phyloP scores from a whole-genome alignment of 768 basidiomycete genomes.

The Podaxis sp. region DNA sequence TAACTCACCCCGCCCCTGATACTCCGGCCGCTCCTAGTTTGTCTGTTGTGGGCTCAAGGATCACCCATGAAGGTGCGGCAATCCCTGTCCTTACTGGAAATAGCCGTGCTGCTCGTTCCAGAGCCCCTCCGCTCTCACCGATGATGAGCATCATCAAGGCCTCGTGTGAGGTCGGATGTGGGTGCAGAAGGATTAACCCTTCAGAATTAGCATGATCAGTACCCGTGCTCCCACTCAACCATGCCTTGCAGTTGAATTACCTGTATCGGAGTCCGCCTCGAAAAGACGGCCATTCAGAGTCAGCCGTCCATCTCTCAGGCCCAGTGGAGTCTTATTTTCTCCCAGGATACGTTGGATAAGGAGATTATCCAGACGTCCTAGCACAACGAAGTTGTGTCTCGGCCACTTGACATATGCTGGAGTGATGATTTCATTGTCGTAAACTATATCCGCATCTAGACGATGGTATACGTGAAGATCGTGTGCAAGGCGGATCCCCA shows the following conservation, averaged over 20 bases:
- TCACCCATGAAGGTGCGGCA: constrained; percentile 74
- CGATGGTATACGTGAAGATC: constrained; percentile 67
- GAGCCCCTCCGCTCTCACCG: constrained; percentile 48
- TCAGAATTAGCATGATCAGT: constrained; percentile 18
- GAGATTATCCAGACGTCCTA: constrained; percentile 42
- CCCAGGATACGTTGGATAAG: constrained; percentile 34
- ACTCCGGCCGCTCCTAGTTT: constrained; percentile 69
- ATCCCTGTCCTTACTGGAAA: constrained; percentile 87
- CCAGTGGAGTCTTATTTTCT: constrained; percentile 32
- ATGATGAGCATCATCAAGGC: constrained; percentile 50
- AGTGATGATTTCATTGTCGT: constrained; percentile 36
- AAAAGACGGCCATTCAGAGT: constrained; percentile 27
- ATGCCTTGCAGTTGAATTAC: constrained; percentile 20
- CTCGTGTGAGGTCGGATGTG: constrained; percentile 45
- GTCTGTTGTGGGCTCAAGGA: constrained; percentile 55
- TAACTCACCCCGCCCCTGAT: constrained; percentile 70
- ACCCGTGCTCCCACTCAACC: neutral
- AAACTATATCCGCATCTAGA: constrained; percentile 63
- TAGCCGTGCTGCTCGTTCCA: constrained; percentile 70
- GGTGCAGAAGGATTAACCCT: constrained; percentile 53
- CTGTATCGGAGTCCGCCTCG: constrained; percentile 26
- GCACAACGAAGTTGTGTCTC: constrained; percentile 56
- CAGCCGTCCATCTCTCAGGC: constrained; percentile 25
- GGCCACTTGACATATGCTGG: constrained; percentile 25
- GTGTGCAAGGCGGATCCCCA: constrained; percentile 69